Base-by-base conservation (phyloP, 257 asterid genomes). In the Schizonepeta tenuifolia region DNA sequence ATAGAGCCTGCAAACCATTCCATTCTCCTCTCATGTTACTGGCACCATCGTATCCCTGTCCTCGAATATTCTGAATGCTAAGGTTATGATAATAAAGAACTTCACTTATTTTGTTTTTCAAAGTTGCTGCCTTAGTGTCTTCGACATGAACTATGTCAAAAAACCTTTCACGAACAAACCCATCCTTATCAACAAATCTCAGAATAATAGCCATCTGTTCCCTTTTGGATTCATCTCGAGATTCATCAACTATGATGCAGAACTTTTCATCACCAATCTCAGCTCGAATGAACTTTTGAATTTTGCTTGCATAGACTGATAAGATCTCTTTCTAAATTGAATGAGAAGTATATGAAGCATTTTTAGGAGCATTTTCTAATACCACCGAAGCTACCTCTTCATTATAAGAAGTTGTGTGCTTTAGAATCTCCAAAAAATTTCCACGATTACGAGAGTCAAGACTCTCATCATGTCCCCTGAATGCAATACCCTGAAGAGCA, bases 181-280 rank as follows among this genome's bases (percentile, higher is more conserved):
- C 56, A 15, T 49, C 11, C 4, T 49, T 49, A 15, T 49, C n/a
- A 7, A 59, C 51, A 71, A 71, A 71, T 24, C 76, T 71, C 33
- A 71, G 9, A 15, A 71, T 18, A 43, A 71, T 60, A 6, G 35
- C 51, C 76, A 71, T 53, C 18, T 53, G 59, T 11, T 53, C 59
- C 14, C 59, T 18, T 17, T 53, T 43, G 15, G 5, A 53, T 60
- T 71, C 76, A 72, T 72, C 71, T 20, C 41, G 26, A 1, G 77
- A 61, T 72, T 72, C 76, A 60, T 49, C 76, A 0, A 72, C 61
- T 46, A 61, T 47, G 9, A 61, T 46, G 22, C 70, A 59, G n/a
- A 10, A 57, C 15, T 71, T 71, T 4, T 9, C 38, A 9, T 9
- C 63, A 46, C 76, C 76, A 18, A 72, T 72, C 13, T 72, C 70